A percentile compares a stretch with the other conserved stretches of the same genome.
phyloP scores from a whole-genome alignment of 495 filamentous ascomycete genomes.

The Stereocaulon alpinum region DNA sequence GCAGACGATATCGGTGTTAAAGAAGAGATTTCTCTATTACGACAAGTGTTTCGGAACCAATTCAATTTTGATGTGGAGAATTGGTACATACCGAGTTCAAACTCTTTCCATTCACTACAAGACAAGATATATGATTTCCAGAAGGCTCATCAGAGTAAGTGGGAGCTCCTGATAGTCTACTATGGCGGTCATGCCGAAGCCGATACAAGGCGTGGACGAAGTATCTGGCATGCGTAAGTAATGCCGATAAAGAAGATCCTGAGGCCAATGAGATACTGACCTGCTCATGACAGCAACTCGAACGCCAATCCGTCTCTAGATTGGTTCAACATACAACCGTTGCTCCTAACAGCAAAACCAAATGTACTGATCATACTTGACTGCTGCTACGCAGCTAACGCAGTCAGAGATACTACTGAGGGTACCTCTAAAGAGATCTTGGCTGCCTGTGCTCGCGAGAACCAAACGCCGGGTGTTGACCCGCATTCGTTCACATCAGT shows the following conservation, averaged over 20 bases:
- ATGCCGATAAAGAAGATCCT: not conserved
- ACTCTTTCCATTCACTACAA: slow-evolving; percentile 11
- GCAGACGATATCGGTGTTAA: slow-evolving; percentile 15
- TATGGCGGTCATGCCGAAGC: slow-evolving; percentile 13
- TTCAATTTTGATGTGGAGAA: slow-evolving; percentile 10
- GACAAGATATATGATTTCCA: slow-evolving; percentile 12
- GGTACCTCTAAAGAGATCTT: slow-evolving; percentile 13
- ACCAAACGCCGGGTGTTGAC: slow-evolving; percentile 1
- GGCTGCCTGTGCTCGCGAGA: slow-evolving; percentile 13
- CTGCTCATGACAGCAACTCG: not conserved
- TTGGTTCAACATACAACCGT: slow-evolving; percentile 11
- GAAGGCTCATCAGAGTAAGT: slow-evolving; percentile 6
- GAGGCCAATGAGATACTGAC: not conserved
- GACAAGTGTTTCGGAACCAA: slow-evolving; percentile 1
- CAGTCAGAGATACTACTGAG: slow-evolving; percentile 13
- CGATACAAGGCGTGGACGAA: slow-evolving; percentile 8
- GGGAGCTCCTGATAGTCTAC: slow-evolving; percentile 15
- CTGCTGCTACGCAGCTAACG: slow-evolving; percentile 17
- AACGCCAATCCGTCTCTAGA: not conserved
- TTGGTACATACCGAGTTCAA: slow-evolving; percentile 8
- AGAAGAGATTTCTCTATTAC: slow-evolving; percentile 4
- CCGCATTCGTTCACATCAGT: slow-evolving; percentile 9
- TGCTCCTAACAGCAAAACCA: slow-evolving; percentile 10
- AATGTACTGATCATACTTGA: slow-evolving; percentile 18
- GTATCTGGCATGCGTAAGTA: slow-evolving; percentile 15